Percentiles rank a stretch among this genome's conserved stretches.
Conservation (phyloP, 768 basidiomycete genomes). For the Mycena belliarum region DNA sequence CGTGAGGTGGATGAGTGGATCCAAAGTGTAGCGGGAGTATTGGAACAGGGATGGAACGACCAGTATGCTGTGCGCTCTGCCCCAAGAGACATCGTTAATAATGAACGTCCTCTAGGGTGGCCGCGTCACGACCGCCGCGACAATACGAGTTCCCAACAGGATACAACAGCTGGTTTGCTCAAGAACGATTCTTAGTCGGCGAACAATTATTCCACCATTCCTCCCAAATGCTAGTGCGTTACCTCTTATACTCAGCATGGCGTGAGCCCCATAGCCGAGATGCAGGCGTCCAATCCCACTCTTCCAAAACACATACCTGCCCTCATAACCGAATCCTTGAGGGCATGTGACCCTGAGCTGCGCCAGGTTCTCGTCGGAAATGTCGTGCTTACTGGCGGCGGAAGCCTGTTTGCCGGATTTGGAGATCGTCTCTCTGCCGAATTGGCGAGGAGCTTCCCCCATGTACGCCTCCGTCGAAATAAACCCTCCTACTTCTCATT, state of each 20-base stretch:
- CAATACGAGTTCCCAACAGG: conserved; percentile 97
- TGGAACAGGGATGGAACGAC: conserved; percentile 87
- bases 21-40: conserved; percentile 83
- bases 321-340: conserved; percentile 76
- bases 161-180: conserved; percentile 79
- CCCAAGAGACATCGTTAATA: neutral
- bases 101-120: conserved; percentile 45
- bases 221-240: conserved; percentile 50
- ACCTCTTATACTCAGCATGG: neutral
- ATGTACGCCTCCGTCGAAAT: conserved; percentile 51
- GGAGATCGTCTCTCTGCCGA: conserved; percentile 81
- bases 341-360: conserved; percentile 88
- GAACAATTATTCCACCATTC: conserved; percentile 89
- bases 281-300: conserved; percentile 56
- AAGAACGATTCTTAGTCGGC: conserved; percentile 80
- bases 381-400: conserved; percentile 94
- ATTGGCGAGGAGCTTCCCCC: conserved; percentile 70
- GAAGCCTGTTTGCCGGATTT: conserved; percentile 84
- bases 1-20: conserved; percentile 94
- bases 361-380: conserved; percentile 89
- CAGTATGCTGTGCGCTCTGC: conserved; percentile 51
- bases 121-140: conserved; percentile 53
- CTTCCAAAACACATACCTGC: conserved; percentile 76
- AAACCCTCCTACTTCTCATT: conserved; percentile 17
- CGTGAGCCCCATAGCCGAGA: conserved; percentile 3